phyloP scores from a whole-genome alignment of 2,329 filamentous ascomycete genomes.

The Paecilomyces niveus region DNA sequence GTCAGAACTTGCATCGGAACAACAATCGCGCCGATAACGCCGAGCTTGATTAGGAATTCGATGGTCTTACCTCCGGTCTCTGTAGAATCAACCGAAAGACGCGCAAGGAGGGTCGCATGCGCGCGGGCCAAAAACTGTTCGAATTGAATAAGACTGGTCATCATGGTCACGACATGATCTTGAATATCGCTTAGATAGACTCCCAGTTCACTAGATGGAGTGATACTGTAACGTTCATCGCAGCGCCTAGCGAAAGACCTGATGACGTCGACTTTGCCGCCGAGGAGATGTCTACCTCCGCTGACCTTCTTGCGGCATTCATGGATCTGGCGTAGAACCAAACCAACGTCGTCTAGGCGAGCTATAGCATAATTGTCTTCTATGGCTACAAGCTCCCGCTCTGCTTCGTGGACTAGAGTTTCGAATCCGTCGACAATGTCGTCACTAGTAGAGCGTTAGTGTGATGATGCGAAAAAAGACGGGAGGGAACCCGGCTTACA shows the following conservation, averaged over 20 bases:
- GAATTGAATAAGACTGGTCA: conserved; percentile 83
- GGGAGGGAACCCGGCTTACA: conserved; percentile 50
- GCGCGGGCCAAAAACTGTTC: conserved; percentile 90
- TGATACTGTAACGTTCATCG: conserved; percentile 87
- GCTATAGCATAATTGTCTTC: conserved; percentile 90
- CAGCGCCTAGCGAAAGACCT: conserved; percentile 93
- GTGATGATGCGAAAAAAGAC: background rate
- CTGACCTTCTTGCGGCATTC: conserved; percentile 85
- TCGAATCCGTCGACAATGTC: conserved; percentile 93
- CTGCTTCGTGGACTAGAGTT: conserved; percentile 74
- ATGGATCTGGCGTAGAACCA: conserved; percentile 76
- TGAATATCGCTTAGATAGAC: conserved; percentile 93
- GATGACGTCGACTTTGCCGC: conserved; percentile 91
- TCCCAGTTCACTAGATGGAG: conserved; percentile 84
- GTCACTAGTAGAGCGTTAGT: conserved; percentile 48
- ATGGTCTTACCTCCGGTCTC: conserved; percentile 79
- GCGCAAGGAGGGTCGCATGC: conserved; percentile 88
- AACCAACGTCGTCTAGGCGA: conserved; percentile 75
- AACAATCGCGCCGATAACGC: conserved; percentile 78
- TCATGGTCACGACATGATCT: conserved; percentile 97
- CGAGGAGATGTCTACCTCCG: conserved; percentile 77
- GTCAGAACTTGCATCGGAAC: conserved; percentile 87
- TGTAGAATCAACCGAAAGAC: conserved; percentile 82
- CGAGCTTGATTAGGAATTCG: conserved; percentile 81
- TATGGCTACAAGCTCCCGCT: conserved; percentile 77